phyloP scores from a whole-genome alignment of 805 yeast species.

The Candida piceae region DNA sequence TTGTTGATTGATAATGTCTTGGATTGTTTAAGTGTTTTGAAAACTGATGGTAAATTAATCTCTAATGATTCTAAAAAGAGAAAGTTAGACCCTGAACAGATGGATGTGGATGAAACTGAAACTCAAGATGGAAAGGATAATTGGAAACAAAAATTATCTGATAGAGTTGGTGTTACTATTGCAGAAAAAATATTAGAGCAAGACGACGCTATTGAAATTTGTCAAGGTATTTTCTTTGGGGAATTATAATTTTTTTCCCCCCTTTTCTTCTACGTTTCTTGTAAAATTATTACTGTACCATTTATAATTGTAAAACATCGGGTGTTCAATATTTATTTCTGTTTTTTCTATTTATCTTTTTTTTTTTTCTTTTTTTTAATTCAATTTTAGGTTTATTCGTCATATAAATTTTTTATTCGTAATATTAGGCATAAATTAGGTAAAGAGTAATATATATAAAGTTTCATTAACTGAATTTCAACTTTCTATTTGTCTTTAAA shows the following conservation, averaged over 20 bases:
- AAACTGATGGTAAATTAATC: slow-evolving; percentile 28
- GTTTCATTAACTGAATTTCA: slow-evolving; percentile 25
- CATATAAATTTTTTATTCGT: no score
- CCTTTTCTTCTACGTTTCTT: no score
- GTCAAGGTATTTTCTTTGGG: slow-evolving; percentile 70
- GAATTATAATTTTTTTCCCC: no score
- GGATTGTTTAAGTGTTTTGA: slow-evolving; percentile 49
- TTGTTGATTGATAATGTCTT: slow-evolving; percentile 43
- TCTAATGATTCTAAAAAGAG: slow-evolving; percentile 9
- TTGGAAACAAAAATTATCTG: slow-evolving; percentile 37
- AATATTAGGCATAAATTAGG: background rate
- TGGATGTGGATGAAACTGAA: slow-evolving; percentile 33
- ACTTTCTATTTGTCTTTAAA: slow-evolving; percentile 15
- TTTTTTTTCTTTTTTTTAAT: no score
- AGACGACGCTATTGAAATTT: slow-evolving; percentile 45
- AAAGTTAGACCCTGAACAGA: slow-evolving; percentile 12
- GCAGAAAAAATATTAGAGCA: slow-evolving; percentile 45
- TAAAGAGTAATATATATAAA: slow-evolving; percentile 13
- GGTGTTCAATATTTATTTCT: no score
- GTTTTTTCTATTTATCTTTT: no score
- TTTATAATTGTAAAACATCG: no score
- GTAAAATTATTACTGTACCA: no score
- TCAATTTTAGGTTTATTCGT: no score
- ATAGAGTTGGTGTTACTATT: slow-evolving; percentile 58
- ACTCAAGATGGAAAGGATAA: slow-evolving; percentile 31